A percentile compares a stretch with the other conserved stretches of the same genome.
Evolutionary conservation across 164 flowering plant genomes (phyloP).

Genomic region (Chloranthus sessilifolius): DNA sequence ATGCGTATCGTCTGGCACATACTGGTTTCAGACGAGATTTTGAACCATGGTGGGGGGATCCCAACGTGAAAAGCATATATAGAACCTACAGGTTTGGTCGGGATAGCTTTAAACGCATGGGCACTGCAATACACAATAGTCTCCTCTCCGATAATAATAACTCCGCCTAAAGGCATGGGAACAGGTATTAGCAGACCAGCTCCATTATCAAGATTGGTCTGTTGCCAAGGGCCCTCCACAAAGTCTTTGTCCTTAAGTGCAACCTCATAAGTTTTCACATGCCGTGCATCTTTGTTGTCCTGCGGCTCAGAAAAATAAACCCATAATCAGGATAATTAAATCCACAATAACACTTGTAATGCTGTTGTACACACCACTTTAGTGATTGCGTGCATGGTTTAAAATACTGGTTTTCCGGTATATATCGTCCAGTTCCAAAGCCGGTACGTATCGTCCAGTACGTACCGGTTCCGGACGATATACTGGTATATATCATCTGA

Average conservation of each 20-base stretch:
- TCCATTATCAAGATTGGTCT: constrained; percentile 96
- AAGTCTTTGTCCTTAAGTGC: constrained; percentile 92
- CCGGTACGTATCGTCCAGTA: too few relatives aligned
- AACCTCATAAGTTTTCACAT: constrained; percentile 95
- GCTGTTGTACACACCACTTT: too few relatives aligned
- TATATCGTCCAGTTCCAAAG: too few relatives aligned
- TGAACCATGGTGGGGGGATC: too few relatives aligned
- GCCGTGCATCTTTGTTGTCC: constrained; percentile 98
- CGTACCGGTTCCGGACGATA: too few relatives aligned
- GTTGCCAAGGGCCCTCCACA: constrained; percentile 96
- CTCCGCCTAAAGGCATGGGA: constrained; percentile 95
- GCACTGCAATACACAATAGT: constrained; percentile 95
- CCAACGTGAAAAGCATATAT: not conserved
- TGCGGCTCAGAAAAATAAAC: constrained; percentile 21
- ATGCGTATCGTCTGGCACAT: too few relatives aligned
- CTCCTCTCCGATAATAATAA: constrained; percentile 94
- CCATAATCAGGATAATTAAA: constrained; percentile 1
- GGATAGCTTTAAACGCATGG: constrained; percentile 80
- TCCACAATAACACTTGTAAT: not conserved
- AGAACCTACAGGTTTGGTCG: constrained; percentile 84
- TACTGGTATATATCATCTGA: too few relatives aligned
- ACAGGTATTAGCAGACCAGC: constrained; percentile 91
- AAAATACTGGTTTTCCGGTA: too few relatives aligned
- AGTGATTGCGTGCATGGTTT: too few relatives aligned
- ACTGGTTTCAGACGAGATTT: too few relatives aligned